Percentiles rank a stretch among this genome's conserved stretches.
These are phyloP conservation scores for Scytalidium sp. DNA, from an alignment of 2,329 filamentous ascomycete species.

Conservation along the genomic window DNA sequence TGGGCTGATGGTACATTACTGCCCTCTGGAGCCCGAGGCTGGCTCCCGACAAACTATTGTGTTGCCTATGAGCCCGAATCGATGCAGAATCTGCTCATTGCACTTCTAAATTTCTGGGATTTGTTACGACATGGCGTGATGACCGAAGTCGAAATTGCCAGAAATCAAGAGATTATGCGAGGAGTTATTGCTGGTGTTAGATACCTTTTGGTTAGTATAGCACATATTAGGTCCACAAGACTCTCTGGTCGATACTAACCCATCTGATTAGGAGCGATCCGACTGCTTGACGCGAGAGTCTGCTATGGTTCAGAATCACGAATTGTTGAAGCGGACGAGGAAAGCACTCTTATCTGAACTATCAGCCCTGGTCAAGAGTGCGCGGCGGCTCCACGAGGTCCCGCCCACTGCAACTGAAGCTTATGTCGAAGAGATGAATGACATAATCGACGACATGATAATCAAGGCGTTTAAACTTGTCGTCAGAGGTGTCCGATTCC, in stretches of 20 bases:
- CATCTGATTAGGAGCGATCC: conserved; percentile 68
- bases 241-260: conserved; percentile 6
- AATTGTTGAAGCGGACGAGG: conserved; percentile 73
- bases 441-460: conserved; percentile 88
- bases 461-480: conserved; percentile 92
- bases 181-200: conserved; percentile 91
- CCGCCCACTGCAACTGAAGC: conserved; percentile 42
- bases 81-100: conserved; percentile 80
- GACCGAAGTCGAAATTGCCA: conserved; percentile 74
- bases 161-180: conserved; percentile 90
- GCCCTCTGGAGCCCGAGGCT: conserved; percentile 81
- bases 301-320: conserved; percentile 68
- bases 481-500: conserved; percentile 83
- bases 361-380: conserved; percentile 83
- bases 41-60: conserved; percentile 98
- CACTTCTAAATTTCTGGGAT: conserved; percentile 90
- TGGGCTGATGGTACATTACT: conserved; percentile 96
- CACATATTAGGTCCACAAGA: neutral
- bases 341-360: conserved; percentile 88
- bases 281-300: conserved; percentile 85
- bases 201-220: conserved; percentile 72
- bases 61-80: conserved; percentile 88
- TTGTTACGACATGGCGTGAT: conserved; percentile 74
- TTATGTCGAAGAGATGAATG: conserved; percentile 56
- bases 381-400: conserved; percentile 80